Evolutionary conservation across 139 green algal genomes (phyloP).

Genomic region (Chlamydomonas sp.): DNA sequence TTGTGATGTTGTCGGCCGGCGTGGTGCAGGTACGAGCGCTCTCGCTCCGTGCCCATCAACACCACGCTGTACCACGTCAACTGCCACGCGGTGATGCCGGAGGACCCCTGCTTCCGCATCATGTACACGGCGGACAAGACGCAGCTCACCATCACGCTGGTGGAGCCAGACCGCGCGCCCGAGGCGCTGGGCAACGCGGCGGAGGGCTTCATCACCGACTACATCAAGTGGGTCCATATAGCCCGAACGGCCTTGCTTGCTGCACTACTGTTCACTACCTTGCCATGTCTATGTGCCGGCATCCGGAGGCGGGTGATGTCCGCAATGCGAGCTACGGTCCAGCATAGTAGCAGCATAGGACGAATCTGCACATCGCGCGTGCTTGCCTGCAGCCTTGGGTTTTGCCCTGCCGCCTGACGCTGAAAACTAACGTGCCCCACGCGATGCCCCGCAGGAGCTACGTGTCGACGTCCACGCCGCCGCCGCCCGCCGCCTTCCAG

Average conservation of each 20-base stretch:
- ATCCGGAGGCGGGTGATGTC: no score
- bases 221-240: conserved; percentile 63
- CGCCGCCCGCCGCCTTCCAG: conserved; percentile 12
- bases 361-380: no score
- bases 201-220: conserved; percentile 76
- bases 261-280: no score
- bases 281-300: no score
- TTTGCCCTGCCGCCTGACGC: no score
- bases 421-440: no score
- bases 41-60: conserved; percentile 18
- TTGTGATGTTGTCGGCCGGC: background rate
- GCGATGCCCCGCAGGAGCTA: conserved; percentile 39
- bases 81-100: conserved; percentile 47
- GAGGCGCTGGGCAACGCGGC: conserved; percentile 39
- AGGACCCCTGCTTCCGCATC: conserved; percentile 82
- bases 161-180: conserved; percentile 77
- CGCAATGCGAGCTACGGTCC: no score
- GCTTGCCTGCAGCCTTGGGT: no score
- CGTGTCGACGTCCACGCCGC: conserved; percentile 50
- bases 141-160: conserved; percentile 63
- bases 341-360: no score
- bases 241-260: no score
- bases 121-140: conserved; percentile 37
- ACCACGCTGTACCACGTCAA: conserved; percentile 55
- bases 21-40: conserved; percentile 40